Evolutionary conservation across 108 stramenopile species (phyloP).

Genomic region (Pseudonitzschia pungens): DNA sequence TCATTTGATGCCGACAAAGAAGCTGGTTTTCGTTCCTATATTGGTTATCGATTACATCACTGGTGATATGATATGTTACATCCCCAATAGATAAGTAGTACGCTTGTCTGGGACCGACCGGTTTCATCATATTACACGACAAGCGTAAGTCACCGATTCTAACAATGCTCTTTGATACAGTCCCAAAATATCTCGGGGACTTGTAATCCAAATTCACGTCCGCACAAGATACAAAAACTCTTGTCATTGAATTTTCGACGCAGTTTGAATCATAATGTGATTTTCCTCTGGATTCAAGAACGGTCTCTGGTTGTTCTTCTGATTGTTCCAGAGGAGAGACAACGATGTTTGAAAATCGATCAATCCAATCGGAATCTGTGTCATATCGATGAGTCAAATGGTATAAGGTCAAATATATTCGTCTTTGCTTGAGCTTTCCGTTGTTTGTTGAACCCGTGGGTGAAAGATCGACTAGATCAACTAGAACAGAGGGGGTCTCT

Average conservation of each 20-base stretch:
- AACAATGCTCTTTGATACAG: slow-evolving; percentile 50
- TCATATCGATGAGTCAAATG: slow-evolving; percentile 70
- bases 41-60: slow-evolving; percentile 12
- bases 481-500: slow-evolving; percentile 58
- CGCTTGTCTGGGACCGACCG: slow-evolving; percentile 47
- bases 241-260: slow-evolving; percentile 34
- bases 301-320: not conserved
- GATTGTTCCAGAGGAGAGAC: not conserved
- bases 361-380: slow-evolving; percentile 53
- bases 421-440: slow-evolving; percentile 27
- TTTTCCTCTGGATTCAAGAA: slow-evolving; percentile 7
- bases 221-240: slow-evolving; percentile 57
- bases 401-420: slow-evolving; percentile 60
- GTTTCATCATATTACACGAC: slow-evolving; percentile 69
- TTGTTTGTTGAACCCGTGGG: slow-evolving; percentile 15
- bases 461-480: slow-evolving; percentile 50
- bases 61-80: slow-evolving; percentile 47
- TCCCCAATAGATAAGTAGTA: slow-evolving; percentile 66
- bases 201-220: slow-evolving; percentile 81
- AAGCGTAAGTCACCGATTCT: slow-evolving; percentile 70
- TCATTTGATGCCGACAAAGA: slow-evolving; percentile 40
- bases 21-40: slow-evolving; percentile 46
- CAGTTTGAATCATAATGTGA: not conserved
- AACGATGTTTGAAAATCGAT: slow-evolving; percentile 37
- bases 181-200: slow-evolving; percentile 45